phyloP scores from a whole-genome alignment of 1,284 basidiomycete species.

The Ustilago sp. region DNA sequence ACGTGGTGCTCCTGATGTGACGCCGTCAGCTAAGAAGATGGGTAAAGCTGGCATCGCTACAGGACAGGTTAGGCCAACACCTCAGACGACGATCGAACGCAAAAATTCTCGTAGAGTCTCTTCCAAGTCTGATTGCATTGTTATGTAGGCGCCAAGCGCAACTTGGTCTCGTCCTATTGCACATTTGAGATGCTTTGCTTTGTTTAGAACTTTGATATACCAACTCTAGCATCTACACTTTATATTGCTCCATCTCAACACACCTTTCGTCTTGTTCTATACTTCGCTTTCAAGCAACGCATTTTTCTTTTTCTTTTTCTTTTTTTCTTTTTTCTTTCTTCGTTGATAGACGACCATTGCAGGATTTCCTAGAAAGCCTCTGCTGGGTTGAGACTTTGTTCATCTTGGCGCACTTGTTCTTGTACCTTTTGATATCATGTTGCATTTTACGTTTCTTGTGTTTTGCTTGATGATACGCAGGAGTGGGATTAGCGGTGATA shows the following conservation, averaged over 20 bases:
- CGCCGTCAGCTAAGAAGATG: conserved; percentile 10
- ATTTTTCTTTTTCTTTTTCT: not conserved
- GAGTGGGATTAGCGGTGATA: too few relatives aligned
- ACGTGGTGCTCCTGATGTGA: conserved; percentile 8
- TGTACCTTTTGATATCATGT: too few relatives aligned
- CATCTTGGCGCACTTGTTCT: too few relatives aligned
- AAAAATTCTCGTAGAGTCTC: conserved; percentile 44
- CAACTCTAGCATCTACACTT: not conserved
- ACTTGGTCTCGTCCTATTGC: not conserved
- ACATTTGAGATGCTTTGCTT: not conserved
- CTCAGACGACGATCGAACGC: conserved; percentile 27
- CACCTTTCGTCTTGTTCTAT: not conserved
- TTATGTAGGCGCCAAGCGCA: conserved; percentile 27
- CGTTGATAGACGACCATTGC: not conserved
- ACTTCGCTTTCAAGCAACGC: not conserved
- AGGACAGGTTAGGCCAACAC: conserved; percentile 38
- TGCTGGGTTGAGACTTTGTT: too few relatives aligned
- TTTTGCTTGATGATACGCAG: too few relatives aligned
- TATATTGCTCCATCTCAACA: not conserved
- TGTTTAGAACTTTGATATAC: not conserved
- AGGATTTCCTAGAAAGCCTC: not conserved
- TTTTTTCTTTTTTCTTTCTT: not conserved
- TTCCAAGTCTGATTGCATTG: conserved; percentile 46
- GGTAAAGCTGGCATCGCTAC: conserved; percentile 17
- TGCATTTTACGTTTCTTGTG: too few relatives aligned